Evolutionary conservation across 164 flowering plant species (phyloP), one percentile per base, ranked within the genome.

Genomic region (Tinospora cordifolia): DNA sequence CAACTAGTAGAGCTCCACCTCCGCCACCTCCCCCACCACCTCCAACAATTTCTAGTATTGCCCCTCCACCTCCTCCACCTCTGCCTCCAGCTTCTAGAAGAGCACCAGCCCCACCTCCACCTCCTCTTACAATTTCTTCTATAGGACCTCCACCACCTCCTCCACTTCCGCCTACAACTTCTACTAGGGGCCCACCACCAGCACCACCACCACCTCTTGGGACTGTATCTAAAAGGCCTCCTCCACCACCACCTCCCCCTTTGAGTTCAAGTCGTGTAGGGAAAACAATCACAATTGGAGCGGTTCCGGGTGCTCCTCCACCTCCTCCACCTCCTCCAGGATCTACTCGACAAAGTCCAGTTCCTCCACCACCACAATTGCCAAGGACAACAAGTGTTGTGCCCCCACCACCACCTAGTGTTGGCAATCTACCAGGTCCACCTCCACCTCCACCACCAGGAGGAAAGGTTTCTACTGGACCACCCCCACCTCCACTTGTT

Each of bases 401-500:
- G 3, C 85, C 86, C 15, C 87, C 93, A 44, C 86, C 80, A 66
- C 81, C 83, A 34, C 81, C 84, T 41, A 71, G 75, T 62, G 82
- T 75, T 72, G 74, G 77, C 21, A 68, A 76, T 46, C 65, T 72
- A 34, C 75, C 77, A 15, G 83, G 75, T 72, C 90, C 88, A 65
- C 85, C 93, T 54, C 90, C 88, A 65, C 85, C 93, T 54, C 84
- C 83, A n/a, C 88, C 87, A 39, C 85, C 85, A 65, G 85, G 81
- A 66, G 69, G 69, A 44, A 89, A 79, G 65, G 77, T 73, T 39
- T 68, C 81, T 15, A 77, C 66, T 75, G 84, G 69, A 51, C 86
- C 86, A 39, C 87, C 89, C 12, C 92, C 94, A 3, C 87, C 96
- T n/a, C 86, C 88, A 72, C 74, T 85, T 69, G 36, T 69, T 71